Evolutionary conservation across 2,329 filamentous ascomycete genomes (phyloP), one percentile per base, ranked within the genome.

Genomic region (Ambrosiella xylebori): DNA sequence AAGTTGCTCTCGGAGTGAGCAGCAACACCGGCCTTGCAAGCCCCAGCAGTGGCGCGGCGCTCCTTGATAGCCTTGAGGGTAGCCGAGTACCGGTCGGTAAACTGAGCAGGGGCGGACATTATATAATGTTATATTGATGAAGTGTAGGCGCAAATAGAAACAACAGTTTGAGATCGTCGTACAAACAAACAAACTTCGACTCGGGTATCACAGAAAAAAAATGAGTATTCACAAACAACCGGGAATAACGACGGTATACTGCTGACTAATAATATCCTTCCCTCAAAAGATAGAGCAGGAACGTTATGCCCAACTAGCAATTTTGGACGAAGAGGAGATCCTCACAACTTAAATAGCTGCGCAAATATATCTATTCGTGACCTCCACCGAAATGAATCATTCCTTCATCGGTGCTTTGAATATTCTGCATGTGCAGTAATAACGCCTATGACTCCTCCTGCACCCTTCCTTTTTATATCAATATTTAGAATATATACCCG

Each of bases 1-100:
- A 86, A 82, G 65, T 90, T 85, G 68, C 86, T 87, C 69, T 84
- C 83, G 1, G 85, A 84, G 55, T 79, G 77, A 8, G 88, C 86
- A 38, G 90, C 91, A 52, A 88, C 79, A 41, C 85, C 85, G 15
- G 83, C 86, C 62, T 86, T 75, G 44, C 93, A 74, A 65, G 80
- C 82, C 2, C 84, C 85, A n/a, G 80, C 78, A 65, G 85, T 86
- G 61, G 77, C 78, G 54, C 91, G 79, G 63, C 85, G 76, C 44
- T 79, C 80, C 57, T 78, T 69, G 59, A 95, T 81, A 61, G 80
- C 80, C 64, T 82, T 77, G 66, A 88, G 59, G 5, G 58, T 47
- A 27, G 58, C 38, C 17, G 60, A 47, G 49, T 62, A 62, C 4
- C 58, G 58, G 49, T 37, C 27, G 5, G 59, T 51, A 4, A 41